These are phyloP conservation scores for Eucalyptus pumila DNA, from an alignment of 345 rosid genomes.

Conservation along the genomic window DNA sequence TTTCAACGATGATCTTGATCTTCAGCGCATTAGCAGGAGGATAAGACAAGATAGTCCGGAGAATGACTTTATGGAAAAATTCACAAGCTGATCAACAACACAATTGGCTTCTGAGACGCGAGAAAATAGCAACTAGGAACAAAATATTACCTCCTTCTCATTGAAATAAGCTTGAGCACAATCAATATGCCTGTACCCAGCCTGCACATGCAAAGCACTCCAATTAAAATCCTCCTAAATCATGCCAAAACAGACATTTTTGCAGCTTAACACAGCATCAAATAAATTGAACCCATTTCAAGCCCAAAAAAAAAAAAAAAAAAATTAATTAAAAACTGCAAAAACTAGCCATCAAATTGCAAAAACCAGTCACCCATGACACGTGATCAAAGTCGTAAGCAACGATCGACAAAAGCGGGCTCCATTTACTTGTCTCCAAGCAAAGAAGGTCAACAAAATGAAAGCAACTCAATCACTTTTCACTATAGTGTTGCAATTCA, in stretches of 20 bases:
- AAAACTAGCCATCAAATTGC: not conserved
- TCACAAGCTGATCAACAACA: not conserved
- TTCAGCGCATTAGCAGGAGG: not conserved
- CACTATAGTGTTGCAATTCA: not conserved
- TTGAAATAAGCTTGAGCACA: constrained; percentile 65
- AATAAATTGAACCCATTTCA: not conserved
- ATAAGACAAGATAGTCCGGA: not conserved
- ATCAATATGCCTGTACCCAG: constrained; percentile 79
- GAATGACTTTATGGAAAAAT: not conserved
- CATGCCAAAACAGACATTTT: not conserved
- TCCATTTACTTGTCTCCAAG: not conserved
- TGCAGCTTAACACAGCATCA: not conserved
- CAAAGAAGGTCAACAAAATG: not conserved
- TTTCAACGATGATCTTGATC: not conserved
- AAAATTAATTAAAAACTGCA: not conserved
- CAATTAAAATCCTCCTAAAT: not conserved
- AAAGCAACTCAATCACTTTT: not conserved
- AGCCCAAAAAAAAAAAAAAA: no score
- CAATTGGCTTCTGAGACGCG: not conserved
- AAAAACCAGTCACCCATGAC: not conserved
- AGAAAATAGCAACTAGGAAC: not conserved
- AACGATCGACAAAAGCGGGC: not conserved
- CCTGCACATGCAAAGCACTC: constrained; percentile 13
- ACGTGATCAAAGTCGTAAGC: not conserved
- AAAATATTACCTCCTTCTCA: constrained; percentile 55